Base-by-base conservation (phyloP, 2,329 filamentous ascomycete species). In the Chaetothyriales sp. region DNA sequence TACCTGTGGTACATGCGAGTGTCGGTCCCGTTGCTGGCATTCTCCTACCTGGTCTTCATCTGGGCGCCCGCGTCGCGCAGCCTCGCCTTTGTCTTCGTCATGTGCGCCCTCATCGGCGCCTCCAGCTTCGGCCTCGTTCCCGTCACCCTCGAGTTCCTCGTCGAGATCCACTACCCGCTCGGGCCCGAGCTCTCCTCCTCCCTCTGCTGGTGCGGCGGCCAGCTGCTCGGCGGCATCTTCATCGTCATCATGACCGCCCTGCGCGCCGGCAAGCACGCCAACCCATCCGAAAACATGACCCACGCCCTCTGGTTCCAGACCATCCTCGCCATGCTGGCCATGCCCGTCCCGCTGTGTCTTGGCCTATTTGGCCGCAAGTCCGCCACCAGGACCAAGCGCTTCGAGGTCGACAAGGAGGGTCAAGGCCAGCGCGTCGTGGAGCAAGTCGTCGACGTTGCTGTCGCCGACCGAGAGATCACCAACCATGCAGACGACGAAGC, bases 131-230 rank as follows among this genome's bases (percentile, higher is more conserved):
- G 77, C 18, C 71, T 97, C 2, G 76, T 97, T 0, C 92, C 92
- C 2, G 78, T 95, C 40, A 85, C 82, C 5, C 77, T 97, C 48
- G 92, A 98, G 68, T 89, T 85, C 60, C 73, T 95, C 15, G 86
- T 86, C 49, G 88, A 97, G 66, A 77, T 95, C 54, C 89, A 85
- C 4, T 86, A 92, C 63, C 92, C 92, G 0, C 80, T 94, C 22
- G 83, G 81, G 43, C 89, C 92, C 0, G 90, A 94, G 68, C 78
- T 95, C 45, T 86, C 86, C 0, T 86, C 81, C 56, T 88, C 86
- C 25, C 73, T 94, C 19, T 86, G 84, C 62, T 97, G 92, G 92
- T 78, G 80, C 1, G 84, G 84, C 5, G 90, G 92, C 0, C 90
- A 97, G 71, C 68, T 95, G 6, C 69, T 94, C 0, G 92, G 92